Evolutionary conservation across 140 eudicot genomes (phyloP), one percentile per base, ranked within the genome.

Genomic region (Senecio squalidus): DNA sequence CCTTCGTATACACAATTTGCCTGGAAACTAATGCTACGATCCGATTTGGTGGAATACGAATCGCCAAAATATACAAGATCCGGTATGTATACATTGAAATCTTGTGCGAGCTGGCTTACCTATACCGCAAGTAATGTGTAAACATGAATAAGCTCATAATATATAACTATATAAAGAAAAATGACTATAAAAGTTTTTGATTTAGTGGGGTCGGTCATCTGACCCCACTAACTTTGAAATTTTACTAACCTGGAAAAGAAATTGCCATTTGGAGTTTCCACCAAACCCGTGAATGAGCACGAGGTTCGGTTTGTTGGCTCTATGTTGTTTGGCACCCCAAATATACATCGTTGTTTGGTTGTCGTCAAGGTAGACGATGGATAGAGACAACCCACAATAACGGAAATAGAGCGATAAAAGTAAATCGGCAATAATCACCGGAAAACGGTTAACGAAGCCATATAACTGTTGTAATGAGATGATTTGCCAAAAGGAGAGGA

Each of bases 201-300:
- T n/a, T n/a, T n/a, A n/a, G n/a, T n/a, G n/a, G n/a, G n/a, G n/a
- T n/a, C n/a, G n/a, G n/a, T n/a, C n/a, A n/a, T n/a, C n/a, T n/a
- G n/a, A n/a, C n/a, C n/a, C n/a, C n/a, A n/a, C n/a, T n/a, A n/a
- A n/a, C n/a, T n/a, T n/a, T n/a, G n/a, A n/a, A n/a, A n/a, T n/a
- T n/a, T n/a, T 43, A 9, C 49, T 15, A 16, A 83, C 64, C 72
- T 88, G 94, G 13, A 61, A 58, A 6, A 61, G 2, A 61, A 88
- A 84, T 54, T 88, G 94, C 94, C 94, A 88, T 15, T 71, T 70
- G 16, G 96, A 63, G 65, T 78, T 75, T 0, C 74, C 87, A 3
- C 96, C 89, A 45, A 71, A 88, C 15, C 96, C 96, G 21, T 88
- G 96, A 77, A 87, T 56, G 28, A 84, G 44, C 15, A 81, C 67